Evolutionary conservation across 2,329 filamentous ascomycete genomes (phyloP), one percentile per base, ranked within the genome.

Genomic region (Fusarium fracticaudum): DNA sequence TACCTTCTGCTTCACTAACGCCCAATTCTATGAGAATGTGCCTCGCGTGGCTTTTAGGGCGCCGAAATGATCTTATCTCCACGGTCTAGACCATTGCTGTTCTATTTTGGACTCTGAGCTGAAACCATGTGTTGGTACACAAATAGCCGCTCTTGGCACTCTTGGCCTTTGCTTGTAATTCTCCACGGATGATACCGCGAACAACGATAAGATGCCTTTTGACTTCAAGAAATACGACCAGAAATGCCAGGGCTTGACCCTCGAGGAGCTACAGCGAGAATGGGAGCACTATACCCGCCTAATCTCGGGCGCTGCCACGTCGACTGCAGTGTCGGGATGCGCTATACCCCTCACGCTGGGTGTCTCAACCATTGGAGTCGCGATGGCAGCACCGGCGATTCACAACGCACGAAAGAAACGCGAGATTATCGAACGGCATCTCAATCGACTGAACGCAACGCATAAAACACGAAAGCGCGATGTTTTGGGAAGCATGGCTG

Each of bases 201-300:
- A 35, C 33, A 0, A n/a, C 35, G 24, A 54, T 33, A 72, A 63
- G 13, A 84, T 84, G 83, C 83, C 82, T 9, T 84, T 84, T 70
- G 82, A 84, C 69, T 84, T 84, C 58, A 79, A 80, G n/a, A 77
- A 76, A 6, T 85, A 84, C 70, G 80, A 84, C 50, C 74, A 77
- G 17, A 84, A 84, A 66, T 85, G 83, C 75, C 76, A 78, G 40
- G 79, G 70, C 20, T 76, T 85, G 33, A 80, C 79, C 5, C 75
- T 80, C 7, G 81, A 84, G 38, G 80, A 83, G 38, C 80, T 85
- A 18, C 83, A 84, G 50, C 76, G 79, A 24, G 83, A 84, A 71
- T 85, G 84, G 83, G 79, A 85, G 62, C 84, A 85, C 71, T 85
- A 85, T 51, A 84, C 83, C 9, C 81, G 84, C 22, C 80, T 84